These are phyloP conservation scores for Bertia moriformis DNA, from an alignment of 2,329 filamentous ascomycete species.

Conservation along the genomic window DNA sequence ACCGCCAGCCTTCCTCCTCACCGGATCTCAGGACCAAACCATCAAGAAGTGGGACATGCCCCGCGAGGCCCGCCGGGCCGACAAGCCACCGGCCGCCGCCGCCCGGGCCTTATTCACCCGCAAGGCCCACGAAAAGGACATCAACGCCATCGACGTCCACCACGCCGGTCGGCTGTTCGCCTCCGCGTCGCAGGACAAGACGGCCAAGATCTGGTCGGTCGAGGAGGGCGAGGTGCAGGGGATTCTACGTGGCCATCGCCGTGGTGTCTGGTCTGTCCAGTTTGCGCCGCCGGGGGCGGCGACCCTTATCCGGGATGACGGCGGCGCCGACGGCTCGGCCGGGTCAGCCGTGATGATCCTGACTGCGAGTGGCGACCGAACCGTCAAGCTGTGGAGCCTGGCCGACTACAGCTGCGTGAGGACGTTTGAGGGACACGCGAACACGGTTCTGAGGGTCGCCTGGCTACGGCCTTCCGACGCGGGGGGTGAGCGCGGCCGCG, in stretches of 20 bases:
- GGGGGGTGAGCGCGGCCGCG: constrained; percentile 29
- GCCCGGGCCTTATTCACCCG: constrained; percentile 67
- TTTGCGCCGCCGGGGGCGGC: constrained; percentile 74
- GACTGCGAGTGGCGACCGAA: constrained; percentile 91
- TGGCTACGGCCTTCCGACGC: constrained; percentile 57
- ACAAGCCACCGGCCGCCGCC: constrained; percentile 31
- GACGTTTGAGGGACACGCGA: constrained; percentile 91
- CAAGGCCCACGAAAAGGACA: constrained; percentile 96
- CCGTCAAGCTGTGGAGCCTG: constrained; percentile 86
- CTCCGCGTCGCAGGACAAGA: constrained; percentile 90
- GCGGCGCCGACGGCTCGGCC: constrained; percentile 62
- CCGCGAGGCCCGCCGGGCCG: constrained; percentile 27
- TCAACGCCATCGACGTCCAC: constrained; percentile 82
- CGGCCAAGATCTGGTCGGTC: constrained; percentile 89
- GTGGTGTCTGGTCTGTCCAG: constrained; percentile 89
- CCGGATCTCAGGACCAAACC: constrained; percentile 88
- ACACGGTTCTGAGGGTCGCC: constrained; percentile 82
- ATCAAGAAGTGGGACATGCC: constrained; percentile 86
- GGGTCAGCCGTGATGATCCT: too few species aligned
- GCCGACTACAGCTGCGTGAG: constrained; percentile 82
- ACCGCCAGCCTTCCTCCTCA: constrained; percentile 72
- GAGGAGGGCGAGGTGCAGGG: constrained; percentile 83
- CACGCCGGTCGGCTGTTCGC: constrained; percentile 68
- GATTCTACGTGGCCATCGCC: constrained; percentile 78
- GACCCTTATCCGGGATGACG: constrained; percentile 55